These are phyloP conservation scores for Exobasidium rhododendri DNA, from an alignment of 1,284 basidiomycete genomes.

Conservation along the genomic window DNA sequence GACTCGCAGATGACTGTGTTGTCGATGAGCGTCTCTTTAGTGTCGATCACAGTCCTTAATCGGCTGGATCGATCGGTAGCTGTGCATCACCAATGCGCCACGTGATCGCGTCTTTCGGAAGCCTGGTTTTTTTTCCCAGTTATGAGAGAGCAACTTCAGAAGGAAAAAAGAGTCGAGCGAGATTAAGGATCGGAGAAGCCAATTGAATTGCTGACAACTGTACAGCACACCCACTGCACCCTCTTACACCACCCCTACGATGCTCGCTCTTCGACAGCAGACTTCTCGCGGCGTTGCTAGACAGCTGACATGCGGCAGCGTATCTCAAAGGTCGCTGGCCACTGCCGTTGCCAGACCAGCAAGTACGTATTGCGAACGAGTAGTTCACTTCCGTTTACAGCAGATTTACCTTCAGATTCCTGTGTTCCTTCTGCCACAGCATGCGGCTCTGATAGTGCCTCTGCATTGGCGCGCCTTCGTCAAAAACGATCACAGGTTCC, in stretches of 20 bases:
- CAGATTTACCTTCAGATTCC: too few species aligned
- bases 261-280: constrained; percentile 3
- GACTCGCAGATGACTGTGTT: too few species aligned
- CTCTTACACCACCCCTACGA: not conserved
- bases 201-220: not conserved
- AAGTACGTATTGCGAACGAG: not conserved
- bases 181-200: not conserved
- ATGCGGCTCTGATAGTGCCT: not conserved
- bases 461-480: not conserved
- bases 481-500: not conserved
- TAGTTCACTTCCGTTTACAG: too few species aligned
- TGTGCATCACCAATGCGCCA: too few species aligned
- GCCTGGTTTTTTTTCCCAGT: too few species aligned
- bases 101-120: too few species aligned
- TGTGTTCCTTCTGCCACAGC: too few species aligned
- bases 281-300: not conserved
- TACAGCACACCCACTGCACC: not conserved
- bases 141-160: too few species aligned
- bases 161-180: too few species aligned
- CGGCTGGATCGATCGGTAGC: too few species aligned
- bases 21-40: not conserved
- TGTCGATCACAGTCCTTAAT: too few species aligned
- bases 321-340: not conserved
- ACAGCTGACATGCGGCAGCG: not conserved
- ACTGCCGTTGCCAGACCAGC: constrained; percentile 9